Base-by-base conservation (phyloP, 2,329 filamentous ascomycete genomes). In the Helotiales sp. region DNA sequence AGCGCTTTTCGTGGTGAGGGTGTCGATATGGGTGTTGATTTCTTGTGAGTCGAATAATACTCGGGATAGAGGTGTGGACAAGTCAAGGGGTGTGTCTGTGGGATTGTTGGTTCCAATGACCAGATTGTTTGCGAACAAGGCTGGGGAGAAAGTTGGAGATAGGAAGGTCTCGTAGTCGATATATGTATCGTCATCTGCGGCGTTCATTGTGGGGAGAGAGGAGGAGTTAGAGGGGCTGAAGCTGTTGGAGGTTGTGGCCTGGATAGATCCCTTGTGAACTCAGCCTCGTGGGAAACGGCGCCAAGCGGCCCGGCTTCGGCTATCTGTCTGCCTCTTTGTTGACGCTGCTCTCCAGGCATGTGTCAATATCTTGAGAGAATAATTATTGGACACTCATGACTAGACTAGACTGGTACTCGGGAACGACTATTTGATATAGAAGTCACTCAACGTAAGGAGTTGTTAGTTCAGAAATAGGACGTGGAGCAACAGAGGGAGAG, bases 1-100 rank as follows among this genome's bases (percentile, higher is more conserved):
- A 2, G 96, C 93, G 30, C 90, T 92, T 70, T 91, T 90, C 2
- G 93, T 96, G 6, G 95, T 96, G 47, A 98, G 86, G 3, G 88
- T 87, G 78, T 99, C 93, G 70, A 99, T 97, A 77, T 97, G 93
- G 0, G 94, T 97, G 80, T 98, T 95, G 72, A 99, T 91, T 80
- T 98, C 96, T 78, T 98, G 96, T 2, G 96, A 90, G 80, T 99
- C 96, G 80, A 99, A 99, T 6, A 98, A 88, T 5, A 97, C 94
- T 63, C 93, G 89, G 5, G 94, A 97, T 57, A 99, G 86, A 2
- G 96, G 95, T 17, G 96, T 98, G 6, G 93, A 95, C 65, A 99
- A 91, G 79, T 99, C 96, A 74, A 98, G 87, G 6, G 93, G 91
- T 1, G 90, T 90, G 80, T 98, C 96, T 72, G 91, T 92, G 66